These are phyloP conservation scores for Podila minutissima DNA, from an alignment of 192 early-diverging fungal species.

Conservation along the genomic window DNA sequence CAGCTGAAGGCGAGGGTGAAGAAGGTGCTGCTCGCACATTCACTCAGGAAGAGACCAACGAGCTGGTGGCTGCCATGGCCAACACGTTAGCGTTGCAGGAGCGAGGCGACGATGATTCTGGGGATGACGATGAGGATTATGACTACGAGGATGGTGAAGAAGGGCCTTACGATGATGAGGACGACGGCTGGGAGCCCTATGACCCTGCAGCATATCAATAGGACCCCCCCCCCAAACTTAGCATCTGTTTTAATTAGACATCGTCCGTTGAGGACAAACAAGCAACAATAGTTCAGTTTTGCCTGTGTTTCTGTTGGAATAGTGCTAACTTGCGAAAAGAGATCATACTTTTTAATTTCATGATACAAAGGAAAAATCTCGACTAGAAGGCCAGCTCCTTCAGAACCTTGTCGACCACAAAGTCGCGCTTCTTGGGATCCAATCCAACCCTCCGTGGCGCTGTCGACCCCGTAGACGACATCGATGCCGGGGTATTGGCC, in stretches of 20 bases:
- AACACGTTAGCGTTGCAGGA: not conserved
- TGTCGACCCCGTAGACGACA: not conserved
- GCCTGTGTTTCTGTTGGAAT: not conserved
- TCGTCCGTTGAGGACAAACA: too few species aligned
- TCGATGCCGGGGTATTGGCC: not conserved
- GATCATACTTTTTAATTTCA: not conserved
- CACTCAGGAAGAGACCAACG: conserved; percentile 13
- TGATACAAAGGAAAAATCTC: not conserved
- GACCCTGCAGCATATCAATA: conserved; percentile 45
- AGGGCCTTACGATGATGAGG: conserved; percentile 6
- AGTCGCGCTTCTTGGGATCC: conserved; percentile 23
- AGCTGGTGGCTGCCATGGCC: conserved; percentile 13
- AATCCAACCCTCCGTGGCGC: not conserved
- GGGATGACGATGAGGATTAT: conserved; percentile 14
- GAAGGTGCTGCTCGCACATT: not conserved
- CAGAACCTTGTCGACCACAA: conserved; percentile 33
- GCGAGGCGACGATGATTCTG: not conserved
- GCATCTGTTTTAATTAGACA: too few species aligned
- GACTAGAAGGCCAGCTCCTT: conserved; percentile 12
- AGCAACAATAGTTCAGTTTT: too few species aligned
- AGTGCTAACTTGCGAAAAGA: not conserved
- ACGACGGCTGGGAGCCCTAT: conserved; percentile 45
- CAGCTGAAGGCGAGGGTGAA: not conserved
- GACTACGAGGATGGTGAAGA: conserved; percentile 22
- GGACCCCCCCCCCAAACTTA: not conserved